phyloP scores from a whole-genome alignment of 805 yeast genomes.

The Kluyveromyces aestuarii region DNA sequence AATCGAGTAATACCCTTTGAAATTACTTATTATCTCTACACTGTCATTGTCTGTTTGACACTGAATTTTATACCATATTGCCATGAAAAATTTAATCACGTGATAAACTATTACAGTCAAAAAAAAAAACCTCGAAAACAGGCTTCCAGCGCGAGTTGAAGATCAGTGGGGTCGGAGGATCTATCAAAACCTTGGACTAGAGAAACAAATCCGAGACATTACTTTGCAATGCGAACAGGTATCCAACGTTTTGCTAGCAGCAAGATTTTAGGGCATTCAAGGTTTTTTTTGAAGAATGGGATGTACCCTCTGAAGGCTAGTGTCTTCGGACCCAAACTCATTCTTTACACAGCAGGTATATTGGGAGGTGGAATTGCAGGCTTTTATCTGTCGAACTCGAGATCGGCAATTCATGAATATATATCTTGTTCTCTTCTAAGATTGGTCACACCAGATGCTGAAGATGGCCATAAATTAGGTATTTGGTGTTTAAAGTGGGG shows the following conservation, averaged over 20 bases:
- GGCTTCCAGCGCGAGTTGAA: too few relatives aligned
- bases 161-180: neutral
- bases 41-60: too few relatives aligned
- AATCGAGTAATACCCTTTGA: too few relatives aligned
- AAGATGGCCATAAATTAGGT: conserved; percentile 73
- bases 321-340: conserved; percentile 11
- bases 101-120: too few relatives aligned
- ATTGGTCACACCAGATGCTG: conserved; percentile 60
- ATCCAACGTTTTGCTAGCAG: neutral
- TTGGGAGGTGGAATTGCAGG: conserved; percentile 33
- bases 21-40: too few relatives aligned
- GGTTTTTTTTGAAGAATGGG: conserved; percentile 3
- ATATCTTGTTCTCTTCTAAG: conserved; percentile 71
- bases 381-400: conserved; percentile 59
- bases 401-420: conserved; percentile 78
- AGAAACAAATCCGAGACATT: too few relatives aligned
- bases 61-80: too few relatives aligned
- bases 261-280: neutral
- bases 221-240: neutral
- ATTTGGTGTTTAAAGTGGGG: conserved; percentile 62
- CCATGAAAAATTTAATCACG: too few relatives aligned
- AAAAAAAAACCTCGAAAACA: too few relatives aligned
- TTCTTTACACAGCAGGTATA: conserved; percentile 18
- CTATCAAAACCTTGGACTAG: neutral
- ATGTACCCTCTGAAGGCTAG: conserved; percentile 10